A percentile compares a stretch with the other conserved stretches of the same genome.
phyloP scores from a whole-genome alignment of 2,329 filamentous ascomycete species.

The Penicillium olsonii region DNA sequence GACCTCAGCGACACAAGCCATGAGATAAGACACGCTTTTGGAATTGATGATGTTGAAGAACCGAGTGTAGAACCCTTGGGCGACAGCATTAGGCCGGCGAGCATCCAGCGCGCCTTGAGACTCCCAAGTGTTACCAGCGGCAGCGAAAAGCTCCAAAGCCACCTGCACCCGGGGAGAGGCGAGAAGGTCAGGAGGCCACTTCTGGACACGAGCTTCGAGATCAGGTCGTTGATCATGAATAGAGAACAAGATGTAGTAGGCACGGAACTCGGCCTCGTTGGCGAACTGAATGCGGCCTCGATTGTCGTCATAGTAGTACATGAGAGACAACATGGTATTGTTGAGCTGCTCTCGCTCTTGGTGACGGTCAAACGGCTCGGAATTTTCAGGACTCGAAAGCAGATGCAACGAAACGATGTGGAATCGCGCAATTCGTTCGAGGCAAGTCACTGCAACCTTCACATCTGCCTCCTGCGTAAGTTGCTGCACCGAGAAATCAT shows the following conservation, averaged over 20 bases:
- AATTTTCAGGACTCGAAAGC: constrained; percentile 53
- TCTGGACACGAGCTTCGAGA: constrained; percentile 60
- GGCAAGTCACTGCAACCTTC: constrained; percentile 59
- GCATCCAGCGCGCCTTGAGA: constrained; percentile 54
- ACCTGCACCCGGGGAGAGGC: constrained; percentile 56
- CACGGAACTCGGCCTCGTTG: constrained; percentile 65
- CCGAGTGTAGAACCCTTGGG: constrained; percentile 58
- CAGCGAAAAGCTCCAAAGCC: constrained; percentile 59
- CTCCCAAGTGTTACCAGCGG: constrained; percentile 56
- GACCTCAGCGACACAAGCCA: constrained; percentile 65
- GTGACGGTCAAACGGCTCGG: constrained; percentile 57
- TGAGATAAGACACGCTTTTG: constrained; percentile 59
- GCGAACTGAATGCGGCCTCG: constrained; percentile 51
- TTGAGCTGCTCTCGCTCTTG: constrained; percentile 67
- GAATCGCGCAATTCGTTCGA: constrained; percentile 65
- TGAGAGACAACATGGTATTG: constrained; percentile 61
- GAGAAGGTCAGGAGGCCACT: constrained; percentile 53
- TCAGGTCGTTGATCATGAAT: constrained; percentile 56
- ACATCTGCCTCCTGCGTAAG: constrained; percentile 59
- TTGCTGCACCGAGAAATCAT: constrained; percentile 66
- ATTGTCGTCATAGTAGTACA: constrained; percentile 62
- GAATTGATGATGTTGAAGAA: constrained; percentile 62
- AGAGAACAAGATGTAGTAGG: constrained; percentile 62
- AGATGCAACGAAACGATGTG: constrained; percentile 64
- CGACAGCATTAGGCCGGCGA: constrained; percentile 52